phyloP scores from a whole-genome alignment of 73 alveolate genomes.

The Loxodes magnus region DNA sequence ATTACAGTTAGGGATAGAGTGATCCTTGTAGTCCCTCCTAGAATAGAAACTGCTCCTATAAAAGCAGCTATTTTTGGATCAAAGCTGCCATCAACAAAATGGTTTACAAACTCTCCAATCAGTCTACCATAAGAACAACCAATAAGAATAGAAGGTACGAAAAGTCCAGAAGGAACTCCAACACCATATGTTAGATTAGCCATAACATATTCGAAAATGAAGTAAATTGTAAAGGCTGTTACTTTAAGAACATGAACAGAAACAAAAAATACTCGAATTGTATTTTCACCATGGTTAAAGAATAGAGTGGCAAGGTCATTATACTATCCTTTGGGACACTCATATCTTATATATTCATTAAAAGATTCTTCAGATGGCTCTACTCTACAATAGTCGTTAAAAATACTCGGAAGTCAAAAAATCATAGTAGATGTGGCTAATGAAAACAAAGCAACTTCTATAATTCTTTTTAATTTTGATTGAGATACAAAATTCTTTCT shows the following conservation, averaged over 20 bases:
- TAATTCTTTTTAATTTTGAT: constrained; percentile 9
- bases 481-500: constrained; percentile 24
- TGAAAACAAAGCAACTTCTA: constrained; percentile 12
- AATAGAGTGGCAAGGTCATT: constrained; percentile 32
- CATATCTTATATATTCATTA: constrained; percentile 11
- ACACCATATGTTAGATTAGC: constrained; percentile 34
- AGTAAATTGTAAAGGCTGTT: too few relatives aligned
- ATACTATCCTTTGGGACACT: constrained; percentile 20
- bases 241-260: too few relatives aligned
- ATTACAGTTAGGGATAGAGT: constrained; percentile 53
- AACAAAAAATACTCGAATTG: constrained; percentile 17
- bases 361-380: constrained; percentile 5
- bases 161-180: constrained; percentile 61
- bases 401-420: constrained; percentile 19
- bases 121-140: constrained; percentile 1
- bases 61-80: constrained; percentile 42
- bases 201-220: constrained; percentile 18
- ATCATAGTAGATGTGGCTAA: constrained; percentile 18
- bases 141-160: constrained; percentile 30
- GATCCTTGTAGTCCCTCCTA: constrained; percentile 50
- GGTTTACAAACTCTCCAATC: not conserved
- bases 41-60: constrained; percentile 43
- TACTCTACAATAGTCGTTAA: constrained; percentile 8
- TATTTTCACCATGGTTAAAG: constrained; percentile 24
- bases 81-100: constrained; percentile 26